Base-by-base conservation (phyloP, 2,329 filamentous ascomycete species). In the Colletotrichum sp. region DNA sequence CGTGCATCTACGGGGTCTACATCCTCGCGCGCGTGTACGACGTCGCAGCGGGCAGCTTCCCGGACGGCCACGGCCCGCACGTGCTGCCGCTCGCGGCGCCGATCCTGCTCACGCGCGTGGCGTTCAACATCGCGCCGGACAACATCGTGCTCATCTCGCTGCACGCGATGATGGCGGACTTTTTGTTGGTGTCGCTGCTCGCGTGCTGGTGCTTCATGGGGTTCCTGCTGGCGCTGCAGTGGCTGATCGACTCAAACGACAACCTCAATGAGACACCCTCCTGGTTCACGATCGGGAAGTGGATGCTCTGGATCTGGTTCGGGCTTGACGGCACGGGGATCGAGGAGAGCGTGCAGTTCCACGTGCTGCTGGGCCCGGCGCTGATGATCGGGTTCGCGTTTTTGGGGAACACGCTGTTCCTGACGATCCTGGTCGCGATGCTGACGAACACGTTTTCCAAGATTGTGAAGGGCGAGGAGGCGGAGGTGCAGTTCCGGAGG, bases 301-400 rank as follows among this genome's bases (percentile, higher is more conserved):
- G 93, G 93, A 93, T 95, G 89, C 87, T 95, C 4, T 95, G 92
- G 92, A 94, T 95, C 79, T 95, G 93, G 93, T 95, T 95, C 79
- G 93, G 93, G 2, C 89, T 95, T 2, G 93, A 95, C 76, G 93
- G 88, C 26, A 89, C 89, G 6, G 88, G 88, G 13, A 89, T 90
- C 61, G 86, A 89, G 74, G 85, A 87, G 74, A 86, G 86, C 4
- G 84, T 84, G 10, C 89, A 92, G 61, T 93, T 95, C 83, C 93
- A 95, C 81, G 87, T 90, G 82, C 84, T 94, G 28, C 88, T 95
- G 4, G 93, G 93, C 1, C 93, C 93, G 0, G 87, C 90, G 0
- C 86, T 95, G 12, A 95, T 95, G 90, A 89, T 95, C 73, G 88
- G 91, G 6, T 95, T 95, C 82, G 93, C 93, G 7, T 95, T 95